Conservation (phyloP, 2,329 filamentous ascomycete genomes). For the Fusarium incarnatum region DNA sequence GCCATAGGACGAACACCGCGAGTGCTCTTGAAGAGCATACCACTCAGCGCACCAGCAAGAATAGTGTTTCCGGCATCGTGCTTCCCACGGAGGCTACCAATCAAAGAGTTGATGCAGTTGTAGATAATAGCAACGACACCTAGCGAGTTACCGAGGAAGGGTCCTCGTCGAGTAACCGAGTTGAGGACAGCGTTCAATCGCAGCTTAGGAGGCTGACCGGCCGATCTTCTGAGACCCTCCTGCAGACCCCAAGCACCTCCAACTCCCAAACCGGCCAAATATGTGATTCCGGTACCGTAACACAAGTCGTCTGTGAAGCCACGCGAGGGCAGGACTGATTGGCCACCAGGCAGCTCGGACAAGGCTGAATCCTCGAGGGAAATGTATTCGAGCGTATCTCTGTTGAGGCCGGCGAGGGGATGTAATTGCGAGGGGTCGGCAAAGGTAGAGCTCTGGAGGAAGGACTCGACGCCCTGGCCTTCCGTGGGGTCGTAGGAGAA, state of each 20-base stretch:
- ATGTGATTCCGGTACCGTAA: slow-evolving; percentile 96
- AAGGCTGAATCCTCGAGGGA: slow-evolving; percentile 91
- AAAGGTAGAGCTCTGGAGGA: slow-evolving; percentile 80
- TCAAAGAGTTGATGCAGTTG: slow-evolving; percentile 88
- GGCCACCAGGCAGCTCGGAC: slow-evolving; percentile 84
- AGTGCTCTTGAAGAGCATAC: slow-evolving; percentile 97
- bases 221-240: slow-evolving; percentile 86
- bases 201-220: slow-evolving; percentile 84
- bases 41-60: slow-evolving; percentile 84
- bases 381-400: slow-evolving; percentile 94
- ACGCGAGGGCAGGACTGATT: slow-evolving; percentile 90
- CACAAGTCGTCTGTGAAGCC: slow-evolving; percentile 99
- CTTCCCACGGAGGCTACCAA: slow-evolving; percentile 83
- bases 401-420: slow-evolving; percentile 91
- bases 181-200: slow-evolving; percentile 95
- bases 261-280: slow-evolving; percentile 84
- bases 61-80: slow-evolving; percentile 93
- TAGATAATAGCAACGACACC: slow-evolving; percentile 97
- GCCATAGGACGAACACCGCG: slow-evolving; percentile 90
- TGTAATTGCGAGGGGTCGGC: slow-evolving; percentile 91
- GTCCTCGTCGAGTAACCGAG: slow-evolving; percentile 90
- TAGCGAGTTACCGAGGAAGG: slow-evolving; percentile 95
- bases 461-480: slow-evolving; percentile 85
- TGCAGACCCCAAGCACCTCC: slow-evolving; percentile 93
- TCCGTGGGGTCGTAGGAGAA: slow-evolving; percentile 76